A percentile compares a stretch with the other conserved stretches of the same genome.
Conservation (phyloP, 768 basidiomycete species). For the Podaxis sp. region DNA sequence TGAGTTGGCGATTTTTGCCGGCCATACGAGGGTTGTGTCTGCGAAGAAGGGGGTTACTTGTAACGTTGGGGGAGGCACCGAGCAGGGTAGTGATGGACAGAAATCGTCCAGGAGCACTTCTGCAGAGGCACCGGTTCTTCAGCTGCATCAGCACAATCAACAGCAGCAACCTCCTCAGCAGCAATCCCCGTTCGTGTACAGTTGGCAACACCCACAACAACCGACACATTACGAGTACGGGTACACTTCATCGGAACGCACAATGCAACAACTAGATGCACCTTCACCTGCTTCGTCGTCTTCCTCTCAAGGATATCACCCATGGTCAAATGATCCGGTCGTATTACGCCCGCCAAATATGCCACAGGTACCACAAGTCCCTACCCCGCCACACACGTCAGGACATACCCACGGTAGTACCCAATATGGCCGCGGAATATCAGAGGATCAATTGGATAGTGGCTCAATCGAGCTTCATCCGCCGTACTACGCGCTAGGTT, state of each 20-base stretch:
- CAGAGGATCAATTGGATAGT: neutral
- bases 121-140: neutral
- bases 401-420: neutral
- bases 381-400: neutral
- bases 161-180: slow-evolving; percentile 15
- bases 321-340: slow-evolving; percentile 9
- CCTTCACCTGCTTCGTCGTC: slow-evolving; percentile 6
- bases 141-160: neutral
- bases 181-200: slow-evolving; percentile 7
- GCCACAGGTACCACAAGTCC: neutral
- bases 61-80: neutral
- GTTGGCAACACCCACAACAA: slow-evolving; percentile 17
- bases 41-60: slow-evolving; percentile 29
- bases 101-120: neutral
- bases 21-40: slow-evolving; percentile 61
- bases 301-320: slow-evolving; percentile 5
- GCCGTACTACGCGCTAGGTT: slow-evolving; percentile 1
- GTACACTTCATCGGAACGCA: slow-evolving; percentile 1
- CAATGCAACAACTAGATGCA: neutral
- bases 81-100: neutral
- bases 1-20: slow-evolving; percentile 68
- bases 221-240: slow-evolving; percentile 16
- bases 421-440: neutral
- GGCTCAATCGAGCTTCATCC: slow-evolving; percentile 4
- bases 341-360: slow-evolving; percentile 2